These are phyloP conservation scores for Jasminum sambac DNA, from an alignment of 257 asterid species.

Conservation along the genomic window DNA sequence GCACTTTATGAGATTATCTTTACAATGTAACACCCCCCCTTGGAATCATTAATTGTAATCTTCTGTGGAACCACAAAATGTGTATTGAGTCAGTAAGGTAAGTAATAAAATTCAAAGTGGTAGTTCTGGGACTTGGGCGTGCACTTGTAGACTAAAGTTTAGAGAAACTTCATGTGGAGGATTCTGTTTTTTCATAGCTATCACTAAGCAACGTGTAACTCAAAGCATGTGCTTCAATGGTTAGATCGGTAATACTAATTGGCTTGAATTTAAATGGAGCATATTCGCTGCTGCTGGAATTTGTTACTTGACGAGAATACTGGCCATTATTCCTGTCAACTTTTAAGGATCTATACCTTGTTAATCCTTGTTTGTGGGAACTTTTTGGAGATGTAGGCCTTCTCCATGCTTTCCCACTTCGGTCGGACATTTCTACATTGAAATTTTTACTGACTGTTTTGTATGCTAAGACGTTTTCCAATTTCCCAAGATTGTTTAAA, in stretches of 20 bases:
- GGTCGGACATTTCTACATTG: neutral
- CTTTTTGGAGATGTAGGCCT: neutral
- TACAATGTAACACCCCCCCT: neutral
- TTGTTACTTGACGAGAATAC: neutral
- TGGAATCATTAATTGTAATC: neutral
- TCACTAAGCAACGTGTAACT: neutral
- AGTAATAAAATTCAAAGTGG: neutral
- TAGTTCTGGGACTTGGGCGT: conserved; percentile 9
- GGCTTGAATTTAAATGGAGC: neutral
- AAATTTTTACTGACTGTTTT: neutral
- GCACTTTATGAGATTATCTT: neutral
- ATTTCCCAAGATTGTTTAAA: neutral
- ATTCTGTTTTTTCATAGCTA: neutral
- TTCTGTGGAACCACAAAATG: neutral
- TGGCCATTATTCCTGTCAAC: no score
- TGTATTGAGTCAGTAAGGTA: neutral
- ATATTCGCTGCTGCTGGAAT: neutral
- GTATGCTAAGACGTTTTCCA: neutral
- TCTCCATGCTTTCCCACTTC: neutral
- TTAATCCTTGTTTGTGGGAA: neutral
- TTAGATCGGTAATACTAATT: neutral
- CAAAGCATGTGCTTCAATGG: neutral
- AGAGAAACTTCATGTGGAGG: neutral
- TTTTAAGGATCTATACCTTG: neutral
- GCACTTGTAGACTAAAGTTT: neutral